These are phyloP conservation scores for Elaeis oleifera DNA, from an alignment of 202 grass and related monocot species.

Conservation along the genomic window DNA sequence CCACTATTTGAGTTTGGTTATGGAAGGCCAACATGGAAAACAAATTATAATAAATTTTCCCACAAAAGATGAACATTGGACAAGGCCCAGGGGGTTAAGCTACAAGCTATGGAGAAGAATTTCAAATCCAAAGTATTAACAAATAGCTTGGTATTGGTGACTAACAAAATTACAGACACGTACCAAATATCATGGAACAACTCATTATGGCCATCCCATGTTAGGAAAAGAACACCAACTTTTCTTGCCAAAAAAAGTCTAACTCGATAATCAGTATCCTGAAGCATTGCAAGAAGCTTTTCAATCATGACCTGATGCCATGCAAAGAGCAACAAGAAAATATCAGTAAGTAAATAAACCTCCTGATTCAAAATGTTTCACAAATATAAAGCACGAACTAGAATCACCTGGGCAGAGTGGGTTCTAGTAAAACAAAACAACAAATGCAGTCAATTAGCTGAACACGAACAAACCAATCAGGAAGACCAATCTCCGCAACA, in stretches of 20 bases:
- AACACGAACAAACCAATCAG: conserved; percentile 64
- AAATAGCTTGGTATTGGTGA: too few relatives aligned
- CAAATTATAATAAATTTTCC: too few relatives aligned
- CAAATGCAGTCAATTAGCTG: conserved; percentile 80
- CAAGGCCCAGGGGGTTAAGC: too few relatives aligned
- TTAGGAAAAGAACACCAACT: conserved; percentile 75
- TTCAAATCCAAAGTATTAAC: too few relatives aligned
- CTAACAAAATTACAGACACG: background rate
- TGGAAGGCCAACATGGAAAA: too few relatives aligned
- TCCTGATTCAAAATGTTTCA: conserved; percentile 11
- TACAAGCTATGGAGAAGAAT: too few relatives aligned
- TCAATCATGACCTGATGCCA: conserved; percentile 59
- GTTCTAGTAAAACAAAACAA: conserved; percentile 64
- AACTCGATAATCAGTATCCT: conserved; percentile 90
- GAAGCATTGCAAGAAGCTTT: conserved; percentile 74
- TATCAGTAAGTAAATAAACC: background rate
- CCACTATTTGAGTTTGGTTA: too few relatives aligned
- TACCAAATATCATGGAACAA: conserved; percentile 92
- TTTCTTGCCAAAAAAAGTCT: conserved; percentile 79
- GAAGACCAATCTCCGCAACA: conserved; percentile 36
- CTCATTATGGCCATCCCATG: conserved; percentile 87
- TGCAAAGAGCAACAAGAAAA: conserved; percentile 3
- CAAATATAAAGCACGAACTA: conserved; percentile 5
- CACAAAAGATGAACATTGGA: too few relatives aligned
- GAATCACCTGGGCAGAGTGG: conserved; percentile 63